Evolutionary conservation across 2,329 filamentous ascomycete genomes (phyloP), one percentile per base, ranked within the genome.

Genomic region (Aureobasidium lini): DNA sequence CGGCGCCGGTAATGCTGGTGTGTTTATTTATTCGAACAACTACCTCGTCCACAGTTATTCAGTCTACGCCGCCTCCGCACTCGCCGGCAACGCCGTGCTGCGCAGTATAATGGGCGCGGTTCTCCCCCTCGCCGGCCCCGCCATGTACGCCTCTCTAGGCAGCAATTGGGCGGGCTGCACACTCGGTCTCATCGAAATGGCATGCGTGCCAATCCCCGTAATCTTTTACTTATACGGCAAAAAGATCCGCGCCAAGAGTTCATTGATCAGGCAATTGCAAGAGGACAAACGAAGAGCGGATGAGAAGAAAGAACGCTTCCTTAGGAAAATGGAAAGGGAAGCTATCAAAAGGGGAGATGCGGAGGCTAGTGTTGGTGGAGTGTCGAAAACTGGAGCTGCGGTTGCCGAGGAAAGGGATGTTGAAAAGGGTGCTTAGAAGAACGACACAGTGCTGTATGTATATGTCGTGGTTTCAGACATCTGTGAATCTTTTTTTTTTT

Each of bases 1-100:
- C 66, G 89, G 89, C 9, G 79, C 82, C 0, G 90, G 90, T 0
- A 94, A 93, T 66, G 85, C 83, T 8, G 79, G 85, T 2, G 84
- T 89, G 39, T 95, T 95, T 75, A 92, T 95, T 68, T 94, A 95
- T 68, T 83, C 86, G 0, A 83, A 81, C 6, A 94, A 90, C 66
- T 95, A 95, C 69, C 76, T 95, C 3, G 88, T 89, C 0, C 81
- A 87, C 49, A 84, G 85, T 6, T 95, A 95, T 65, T 86, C 86
- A 4, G 87, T 94, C 65, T 95, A 91, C 69, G 85, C 90, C 1
- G 90, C 90, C 0, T 89, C 84, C 2, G 90, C 90, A 0, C 77
- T 95, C 36, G 89, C 90, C 0, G 88, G 89, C 0, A 95, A 94
- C 65, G 83, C 87, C 0, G 87, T 95, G 2, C 78, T 90, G 15